These are phyloP conservation scores for Otatea glauca DNA, from an alignment of 176 grass and related monocot species.

Conservation along the genomic window DNA sequence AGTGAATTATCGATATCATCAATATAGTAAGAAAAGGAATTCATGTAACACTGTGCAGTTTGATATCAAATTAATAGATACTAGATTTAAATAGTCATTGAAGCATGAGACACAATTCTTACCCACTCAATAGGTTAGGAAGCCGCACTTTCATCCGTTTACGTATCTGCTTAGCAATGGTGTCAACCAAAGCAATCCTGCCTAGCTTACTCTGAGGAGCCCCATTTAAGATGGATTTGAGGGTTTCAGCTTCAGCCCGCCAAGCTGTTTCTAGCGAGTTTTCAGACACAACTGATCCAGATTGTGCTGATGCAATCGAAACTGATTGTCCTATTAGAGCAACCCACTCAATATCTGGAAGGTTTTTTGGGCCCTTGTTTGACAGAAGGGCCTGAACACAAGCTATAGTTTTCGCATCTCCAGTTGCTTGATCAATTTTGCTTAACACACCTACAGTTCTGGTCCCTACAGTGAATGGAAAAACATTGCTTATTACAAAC, in stretches of 20 bases:
- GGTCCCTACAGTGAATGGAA: slow-evolving; percentile 60
- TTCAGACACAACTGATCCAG: slow-evolving; percentile 72
- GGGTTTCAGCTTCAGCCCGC: slow-evolving; percentile 79
- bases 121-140: slow-evolving; percentile 88
- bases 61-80: slow-evolving; percentile 25
- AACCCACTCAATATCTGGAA: slow-evolving; percentile 83
- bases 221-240: slow-evolving; percentile 72
- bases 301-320: slow-evolving; percentile 72
- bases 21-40: background rate
- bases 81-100: background rate
- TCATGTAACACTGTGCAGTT: background rate
- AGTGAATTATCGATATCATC: background rate
- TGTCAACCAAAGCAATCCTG: slow-evolving; percentile 73
- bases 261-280: slow-evolving; percentile 91
- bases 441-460: slow-evolving; percentile 94
- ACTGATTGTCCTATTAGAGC: slow-evolving; percentile 92
- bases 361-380: slow-evolving; percentile 76
- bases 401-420: slow-evolving; percentile 75
- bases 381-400: slow-evolving; percentile 76
- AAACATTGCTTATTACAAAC: slow-evolving; percentile 19
- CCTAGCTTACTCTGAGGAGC: slow-evolving; percentile 79
- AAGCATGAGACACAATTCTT: slow-evolving; percentile 38
- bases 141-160: slow-evolving; percentile 89
- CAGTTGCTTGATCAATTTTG: slow-evolving; percentile 84
- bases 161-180: slow-evolving; percentile 83